Base-by-base conservation (phyloP, 768 basidiomycete genomes). In the Suillus tomentosus region DNA sequence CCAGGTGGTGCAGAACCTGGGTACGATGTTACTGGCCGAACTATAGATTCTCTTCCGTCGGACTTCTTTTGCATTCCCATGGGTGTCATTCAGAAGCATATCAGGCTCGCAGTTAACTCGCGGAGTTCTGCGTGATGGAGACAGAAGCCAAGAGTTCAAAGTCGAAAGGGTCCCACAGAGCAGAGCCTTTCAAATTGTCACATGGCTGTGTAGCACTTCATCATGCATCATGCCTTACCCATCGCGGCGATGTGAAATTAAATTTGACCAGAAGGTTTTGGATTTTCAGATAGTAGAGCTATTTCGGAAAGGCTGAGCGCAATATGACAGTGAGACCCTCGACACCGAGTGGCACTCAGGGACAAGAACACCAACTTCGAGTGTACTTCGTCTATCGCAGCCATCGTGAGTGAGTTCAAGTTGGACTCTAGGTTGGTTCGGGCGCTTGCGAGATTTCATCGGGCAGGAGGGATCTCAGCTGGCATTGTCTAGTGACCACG, bases 1-100 rank as follows among this genome's bases (percentile, higher is more conserved):
- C 77, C 96, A 98, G 77, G 95, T 98, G 61, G 91, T 95, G 50
- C 96, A 97, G 79, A 96, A 92, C 73, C 78, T 98, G 66, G 96
- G 93, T 47, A 96, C 95, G 69, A 96, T 96, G 89, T 82, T 98
- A 66, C 82, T 97, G 66, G 94, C 94, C 63, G 95, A 98, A 80
- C 81, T 97, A 70, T 95, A 85, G 78, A 65, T 66, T 58, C 63
- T 51, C 37, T 47, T 31, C 50, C 51, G 19, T 47, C 36, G 27
- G n/a, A 60, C 68, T 62, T 40, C 66, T 61, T 66, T 69, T 39
- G 17, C 47, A 45, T 60, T 62, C 64, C 62, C 64, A 64, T 62
- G 64, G 62, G 34, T 55, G 57, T 37, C 45, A 42, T 39, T 48
- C 36, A 54, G 60, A 42, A 31, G 31, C 7, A 24, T 22, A 48